Evolutionary conservation across 768 basidiomycete genomes (phyloP).

Genomic region (Naganishia friedmannii): DNA sequence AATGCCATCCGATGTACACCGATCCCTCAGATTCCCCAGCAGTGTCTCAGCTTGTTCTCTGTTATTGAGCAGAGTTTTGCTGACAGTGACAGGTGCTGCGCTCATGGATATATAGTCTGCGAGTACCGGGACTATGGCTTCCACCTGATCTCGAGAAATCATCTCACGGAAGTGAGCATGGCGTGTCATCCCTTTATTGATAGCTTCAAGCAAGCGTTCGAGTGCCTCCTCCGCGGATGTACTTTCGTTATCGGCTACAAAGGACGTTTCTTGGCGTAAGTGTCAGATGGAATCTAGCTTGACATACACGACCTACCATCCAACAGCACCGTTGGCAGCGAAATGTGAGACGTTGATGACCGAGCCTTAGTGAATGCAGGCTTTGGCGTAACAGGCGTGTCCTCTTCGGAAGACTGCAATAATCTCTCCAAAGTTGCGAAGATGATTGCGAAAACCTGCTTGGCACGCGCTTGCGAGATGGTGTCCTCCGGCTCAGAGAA

Average conservation of each 20-base stretch:
- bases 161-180: constrained; percentile 6
- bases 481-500: background rate
- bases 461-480: background rate
- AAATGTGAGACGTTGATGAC: constrained; percentile 2
- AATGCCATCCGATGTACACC: background rate
- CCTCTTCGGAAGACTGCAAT: constrained; percentile 8
- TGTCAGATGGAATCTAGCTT: background rate
- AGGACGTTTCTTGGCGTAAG: background rate
- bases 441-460: constrained; percentile 2
- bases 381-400: background rate
- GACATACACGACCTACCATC: background rate
- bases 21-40: background rate
- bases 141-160: constrained; percentile 21
- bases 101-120: constrained; percentile 33
- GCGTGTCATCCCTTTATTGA: background rate
- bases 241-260: background rate
- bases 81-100: constrained; percentile 12
- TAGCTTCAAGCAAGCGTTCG: constrained; percentile 33
- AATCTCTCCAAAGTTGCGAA: background rate
- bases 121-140: constrained; percentile 23
- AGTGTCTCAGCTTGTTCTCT: constrained; percentile 7
- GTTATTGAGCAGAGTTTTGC: constrained; percentile 1
- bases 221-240: background rate
- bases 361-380: background rate
- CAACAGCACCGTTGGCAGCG: background rate